A percentile compares a stretch with the other conserved stretches of the same genome.
Evolutionary conservation across 768 basidiomycete genomes (phyloP).

Genomic region (Leccinum arenicola): DNA sequence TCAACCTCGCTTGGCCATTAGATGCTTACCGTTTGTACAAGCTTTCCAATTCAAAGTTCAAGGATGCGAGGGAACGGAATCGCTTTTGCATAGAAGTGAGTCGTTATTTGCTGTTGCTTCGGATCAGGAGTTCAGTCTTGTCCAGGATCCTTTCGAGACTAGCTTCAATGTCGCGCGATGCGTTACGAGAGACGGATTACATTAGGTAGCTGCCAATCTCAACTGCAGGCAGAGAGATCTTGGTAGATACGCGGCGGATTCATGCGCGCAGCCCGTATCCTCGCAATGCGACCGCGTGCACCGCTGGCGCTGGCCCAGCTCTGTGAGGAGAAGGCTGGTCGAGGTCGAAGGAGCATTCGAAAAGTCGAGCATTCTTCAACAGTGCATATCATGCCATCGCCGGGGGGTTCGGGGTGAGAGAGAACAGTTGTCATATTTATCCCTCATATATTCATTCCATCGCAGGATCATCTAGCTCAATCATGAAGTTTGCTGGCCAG

Average conservation of each 20-base stretch:
- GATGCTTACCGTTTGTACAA: conserved; percentile 22
- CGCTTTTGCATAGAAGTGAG: conserved; percentile 92
- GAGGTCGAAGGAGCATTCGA: no score
- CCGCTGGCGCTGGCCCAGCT: conserved; percentile 58
- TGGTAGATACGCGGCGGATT: conserved; percentile 94
- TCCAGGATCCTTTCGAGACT: conserved; percentile 91
- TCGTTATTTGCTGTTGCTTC: not conserved
- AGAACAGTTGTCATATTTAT: no score
- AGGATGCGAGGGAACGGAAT: conserved; percentile 83
- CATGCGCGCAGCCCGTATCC: conserved; percentile 89
- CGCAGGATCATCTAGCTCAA: no score
- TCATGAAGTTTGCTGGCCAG: no score
- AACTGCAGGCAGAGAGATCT: not conserved
- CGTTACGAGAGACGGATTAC: conserved; percentile 96
- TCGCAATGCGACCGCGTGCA: conserved; percentile 76
- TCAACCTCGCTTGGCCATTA: not conserved
- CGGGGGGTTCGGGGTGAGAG: no score
- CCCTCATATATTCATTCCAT: no score
- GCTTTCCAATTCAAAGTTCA: conserved; percentile 54
- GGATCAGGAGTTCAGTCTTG: not conserved
- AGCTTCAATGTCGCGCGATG: conserved; percentile 96
- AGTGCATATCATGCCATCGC: no score
- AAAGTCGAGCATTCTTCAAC: no score
- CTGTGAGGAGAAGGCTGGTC: not conserved
- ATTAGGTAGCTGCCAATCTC: conserved; percentile 55